Base-by-base conservation (phyloP, 2,329 filamentous ascomycete species). In the Claviceps digitariae region DNA sequence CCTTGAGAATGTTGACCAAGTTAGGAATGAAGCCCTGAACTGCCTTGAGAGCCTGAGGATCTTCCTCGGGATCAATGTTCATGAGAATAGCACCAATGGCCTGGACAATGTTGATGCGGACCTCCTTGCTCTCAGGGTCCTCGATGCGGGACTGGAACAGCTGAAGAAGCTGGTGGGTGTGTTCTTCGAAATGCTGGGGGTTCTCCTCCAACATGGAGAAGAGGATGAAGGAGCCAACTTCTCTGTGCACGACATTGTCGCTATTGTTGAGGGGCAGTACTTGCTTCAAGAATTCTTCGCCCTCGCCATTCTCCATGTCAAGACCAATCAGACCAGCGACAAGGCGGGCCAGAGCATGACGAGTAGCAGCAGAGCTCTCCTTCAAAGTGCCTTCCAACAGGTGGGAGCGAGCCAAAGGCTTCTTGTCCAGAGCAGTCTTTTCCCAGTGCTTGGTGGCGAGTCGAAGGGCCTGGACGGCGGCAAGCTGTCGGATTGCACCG, bases 81-180 rank as follows among this genome's bases (percentile, higher is more conserved):
- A 94, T 86, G 52, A 91, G 84, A 63, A 95, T 78, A 64, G 89
- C 86, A 63, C 90, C 90, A 56, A 97, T 79, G 56, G 89, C 90
- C 64, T 95, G 81, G 71, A 96, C 84, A 34, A 93, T 94, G 76
- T 96, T 97, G 73, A 95, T 83, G 62, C 90, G 85, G 54, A 98
- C 93, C 67, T 96, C 89, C 57, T 86, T 81, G 68, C 90, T 96
- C 70, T 94, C 84, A 1, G 87, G 83, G 65, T 97, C 93, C 63
- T 86, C 83, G 63, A 98, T 93, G 48, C 90, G 94, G 68, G 84
- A 84, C 69, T 77, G 76, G 73, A 97, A 95, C 27, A 97, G 77
- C 63, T 79, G 77, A 63, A 97, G 88, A 56, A 97, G 81, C 65
- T 87, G 83, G 55, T 77, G 71, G 62, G 89, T 81, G 70, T 93